Base-by-base conservation (phyloP, 768 basidiomycete species). In the Sporobolomyces pararoseus region DNA sequence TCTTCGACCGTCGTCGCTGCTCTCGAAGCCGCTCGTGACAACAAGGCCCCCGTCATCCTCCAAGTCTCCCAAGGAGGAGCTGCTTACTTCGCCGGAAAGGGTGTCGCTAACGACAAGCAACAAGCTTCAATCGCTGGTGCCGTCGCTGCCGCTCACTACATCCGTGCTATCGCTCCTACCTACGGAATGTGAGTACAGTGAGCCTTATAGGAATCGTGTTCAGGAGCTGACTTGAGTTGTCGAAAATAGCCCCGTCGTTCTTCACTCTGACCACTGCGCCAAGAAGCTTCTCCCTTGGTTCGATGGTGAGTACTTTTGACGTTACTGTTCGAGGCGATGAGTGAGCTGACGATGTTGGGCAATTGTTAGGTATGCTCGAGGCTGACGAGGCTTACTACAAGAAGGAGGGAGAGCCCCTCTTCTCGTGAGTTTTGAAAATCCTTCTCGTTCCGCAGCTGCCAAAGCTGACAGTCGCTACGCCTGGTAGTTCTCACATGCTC, bases 261-360 rank as follows among this genome's bases (percentile, higher is more conserved):
- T 99, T 77, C 95, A 99, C 87, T 89, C 90, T 70, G 96, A 99
- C 81, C 96, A 99, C 84, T 99, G 96, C 79, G 96, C 96, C 19
- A 83, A 95, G 77, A 98, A 99, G 81, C 90, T 98, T 73, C 86
- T 99, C 65, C 94, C 89, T 7, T 99, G 96, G 96, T 94, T 97
- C 81, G 96, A 99, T 80, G 95, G 81, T 68, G 23, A 34, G 21
- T 34, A 37, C 7, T 21, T 13, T 23, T 7, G 21, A 35, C 21
- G 37, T 5, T 29, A 17, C 13, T 14, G 13, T 14, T 50, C 13
- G 32, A 29, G n/a, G 50, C 9, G 21, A 51, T 51, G 50, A 9
- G 50, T 13, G 9, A 7, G 23, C 27, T 29, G 32, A 53, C 32
- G 9, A n/a, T 7, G 17, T 9, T 42, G 39, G 9, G 13, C 52